Base-by-base conservation (phyloP, 768 basidiomycete species). In the Flagelloscypha sp. region DNA sequence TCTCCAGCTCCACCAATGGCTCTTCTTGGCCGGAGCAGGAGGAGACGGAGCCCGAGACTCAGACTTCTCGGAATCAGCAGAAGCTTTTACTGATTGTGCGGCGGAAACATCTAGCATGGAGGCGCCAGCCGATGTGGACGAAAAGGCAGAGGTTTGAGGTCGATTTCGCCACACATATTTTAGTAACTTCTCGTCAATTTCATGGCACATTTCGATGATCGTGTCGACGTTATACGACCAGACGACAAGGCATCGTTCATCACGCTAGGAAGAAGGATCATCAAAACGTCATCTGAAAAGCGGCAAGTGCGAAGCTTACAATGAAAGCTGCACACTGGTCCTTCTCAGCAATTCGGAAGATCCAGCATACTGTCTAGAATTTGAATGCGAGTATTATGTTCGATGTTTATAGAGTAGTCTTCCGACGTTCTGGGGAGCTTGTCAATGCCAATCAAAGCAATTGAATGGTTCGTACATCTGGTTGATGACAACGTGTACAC, bases 281-380 rank as follows among this genome's bases (percentile, higher is more conserved):
- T n/a, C 27, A 17, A 27, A 8, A 6, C 27, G 33, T 27, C 13
- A n/a, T 6, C 28, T 18, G 33, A 17, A n/a, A 32, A 5, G 15
- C n/a, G n/a, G n/a, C n/a, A n/a, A n/a, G n/a, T n/a, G n/a, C 21
- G 24, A 27, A 28, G 57, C 62, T 35, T 49, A 67, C 67, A 35
- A 88, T 74, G 48, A 92, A 92, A 1, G 88, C 88, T 12, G 79
- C 87, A 31, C 83, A 87, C 46, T 89, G 86, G 35, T 90, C 87
- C 61, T 88, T 89, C 52, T 90, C 84, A 3, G 86, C 87, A 24
- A n/a, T 71, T 62, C 2, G 81, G 79, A 23, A 93, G 63, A 33
- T 70, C 65, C 23, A 59, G 53, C 45, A 90, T 76, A 24, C 70
- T 70, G 36, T 79, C 77, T 15, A 93, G 58, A 40, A 93, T 76